Percentiles rank a stretch among this genome's conserved stretches.
Conservation (phyloP, 2,329 filamentous ascomycete genomes). For the Ambrosiella cleistominuta region DNA sequence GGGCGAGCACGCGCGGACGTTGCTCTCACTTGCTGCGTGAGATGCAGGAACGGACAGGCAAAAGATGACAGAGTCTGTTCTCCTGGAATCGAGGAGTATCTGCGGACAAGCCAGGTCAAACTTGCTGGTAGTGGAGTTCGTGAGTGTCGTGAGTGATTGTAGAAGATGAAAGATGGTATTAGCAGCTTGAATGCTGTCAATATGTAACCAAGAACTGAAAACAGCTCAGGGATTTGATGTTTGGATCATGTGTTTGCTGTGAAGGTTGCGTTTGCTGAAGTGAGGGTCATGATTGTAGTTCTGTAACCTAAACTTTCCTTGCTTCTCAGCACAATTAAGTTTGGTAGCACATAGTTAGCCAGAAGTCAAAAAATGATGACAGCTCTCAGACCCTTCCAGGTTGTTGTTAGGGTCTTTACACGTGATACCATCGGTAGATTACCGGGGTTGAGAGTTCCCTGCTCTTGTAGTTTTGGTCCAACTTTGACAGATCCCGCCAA, state of each 20-base stretch:
- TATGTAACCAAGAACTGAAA: background rate
- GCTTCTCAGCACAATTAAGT: too few species aligned
- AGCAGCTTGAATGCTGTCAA: too few species aligned
- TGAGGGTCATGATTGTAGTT: background rate
- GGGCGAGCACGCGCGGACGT: background rate
- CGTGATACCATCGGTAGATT: conserved; percentile 7
- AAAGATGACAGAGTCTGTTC: conserved; percentile 1
- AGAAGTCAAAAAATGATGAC: background rate
- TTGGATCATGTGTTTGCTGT: background rate
- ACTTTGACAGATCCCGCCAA: background rate
- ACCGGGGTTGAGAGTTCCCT: background rate
- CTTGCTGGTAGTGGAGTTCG: background rate
- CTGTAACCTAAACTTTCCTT: background rate
- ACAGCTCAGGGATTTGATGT: background rate
- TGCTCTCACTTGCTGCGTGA: background rate
- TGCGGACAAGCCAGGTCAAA: background rate
- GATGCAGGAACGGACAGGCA: conserved; percentile 1
- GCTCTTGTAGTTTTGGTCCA: conserved; percentile 4
- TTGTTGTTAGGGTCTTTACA: background rate
- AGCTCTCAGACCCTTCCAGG: background rate
- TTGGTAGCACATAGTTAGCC: background rate
- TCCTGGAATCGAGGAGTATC: background rate
- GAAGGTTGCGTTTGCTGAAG: background rate
- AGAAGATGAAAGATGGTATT: background rate
- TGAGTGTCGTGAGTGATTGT: background rate